Percentiles rank a stretch among this genome's conserved stretches.
phyloP scores from a whole-genome alignment of 2,329 filamentous ascomycete genomes.

The Sporothrix mexicana region DNA sequence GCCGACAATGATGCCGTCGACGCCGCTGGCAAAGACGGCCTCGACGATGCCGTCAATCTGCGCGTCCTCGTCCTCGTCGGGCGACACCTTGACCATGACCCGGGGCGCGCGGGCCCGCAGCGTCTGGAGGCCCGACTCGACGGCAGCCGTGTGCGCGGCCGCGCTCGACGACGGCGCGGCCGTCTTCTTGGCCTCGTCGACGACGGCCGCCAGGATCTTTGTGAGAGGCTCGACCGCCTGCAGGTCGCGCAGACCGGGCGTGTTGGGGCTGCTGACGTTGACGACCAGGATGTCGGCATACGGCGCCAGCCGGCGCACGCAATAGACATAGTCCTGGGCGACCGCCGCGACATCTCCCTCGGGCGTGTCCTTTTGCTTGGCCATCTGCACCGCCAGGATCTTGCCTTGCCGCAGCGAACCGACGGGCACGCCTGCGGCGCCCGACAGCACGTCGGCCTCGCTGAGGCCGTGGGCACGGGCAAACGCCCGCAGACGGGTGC shows the following conservation, averaged over 20 bases:
- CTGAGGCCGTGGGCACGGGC: constrained; percentile 73
- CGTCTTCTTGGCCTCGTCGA: constrained; percentile 73
- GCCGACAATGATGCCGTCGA: constrained; percentile 94
- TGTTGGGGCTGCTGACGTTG: constrained; percentile 97
- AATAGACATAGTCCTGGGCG: constrained; percentile 82
- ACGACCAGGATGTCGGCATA: constrained; percentile 98
- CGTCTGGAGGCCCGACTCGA: constrained; percentile 32
- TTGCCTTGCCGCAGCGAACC: constrained; percentile 79
- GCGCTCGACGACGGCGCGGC: constrained; percentile 44
- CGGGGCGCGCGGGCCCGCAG: constrained; percentile 72
- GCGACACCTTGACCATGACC: constrained; percentile 98
- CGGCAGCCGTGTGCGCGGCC: not conserved
- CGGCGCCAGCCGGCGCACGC: constrained; percentile 78
- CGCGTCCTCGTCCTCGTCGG: constrained; percentile 85
- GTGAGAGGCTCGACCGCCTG: constrained; percentile 86
- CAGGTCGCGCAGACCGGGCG: constrained; percentile 83
- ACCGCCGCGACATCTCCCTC: constrained; percentile 85
- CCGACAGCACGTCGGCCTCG: constrained; percentile 76
- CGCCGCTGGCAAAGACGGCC: constrained; percentile 80
- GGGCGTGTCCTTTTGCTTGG: constrained; percentile 94
- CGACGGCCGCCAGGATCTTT: constrained; percentile 78
- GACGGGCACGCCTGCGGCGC: constrained; percentile 72
- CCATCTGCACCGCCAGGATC: constrained; percentile 87
- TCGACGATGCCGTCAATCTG: constrained; percentile 89
- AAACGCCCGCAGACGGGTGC: constrained; percentile 77